Base-by-base conservation (phyloP, 495 filamentous ascomycete species). In the Parathielavia hyrcaniae region DNA sequence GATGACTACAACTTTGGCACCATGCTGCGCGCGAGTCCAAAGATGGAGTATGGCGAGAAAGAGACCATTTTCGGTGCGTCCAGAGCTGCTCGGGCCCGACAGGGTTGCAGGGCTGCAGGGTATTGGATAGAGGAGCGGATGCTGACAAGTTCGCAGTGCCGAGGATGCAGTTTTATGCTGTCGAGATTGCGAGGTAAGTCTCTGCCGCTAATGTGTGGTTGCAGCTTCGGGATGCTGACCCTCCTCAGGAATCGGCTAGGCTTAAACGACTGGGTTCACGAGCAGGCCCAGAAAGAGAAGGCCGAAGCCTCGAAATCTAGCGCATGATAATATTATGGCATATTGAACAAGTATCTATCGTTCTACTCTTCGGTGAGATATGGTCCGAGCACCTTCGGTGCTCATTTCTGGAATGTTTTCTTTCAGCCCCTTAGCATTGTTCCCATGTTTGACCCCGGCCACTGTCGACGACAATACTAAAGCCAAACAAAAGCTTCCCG, bases 1-100 rank as follows among this genome's bases (percentile, higher is more conserved):
- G 84, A 90, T 53, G 95, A 97, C 71, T 99, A 84, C 79, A 99
- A 96, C 77, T 99, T 97, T 73, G 93, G 93, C 47, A 96, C 93
- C 5, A 88, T 99, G 78, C 60, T 99, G 63, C 81, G 93, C 30
- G 75, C 81, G 46, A 89, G 84, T 67, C 81, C 91, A 12, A 87
- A 86, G 64, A 79, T 63, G 35, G 95, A 97, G 70, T 97, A 97
- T 67, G 87, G 86, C 35, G 77, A 93, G 74, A 81, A 95, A 46
- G 90, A 85, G 59, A 96, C 91, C 3, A 96, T 99, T 50, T 97
- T 99, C 69, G 88, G 86, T 89, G 66, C 38, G 75, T 61, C n/a
- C n/a, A n/a, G 23, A 40, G 0, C 23, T 30, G 26, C 9, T 38
- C 16, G 11, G 14, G n/a, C n/a, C n/a, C 41, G 1, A 38, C 26